phyloP scores from a whole-genome alignment of 345 rosid species.

The Microthlaspi erraticum region DNA sequence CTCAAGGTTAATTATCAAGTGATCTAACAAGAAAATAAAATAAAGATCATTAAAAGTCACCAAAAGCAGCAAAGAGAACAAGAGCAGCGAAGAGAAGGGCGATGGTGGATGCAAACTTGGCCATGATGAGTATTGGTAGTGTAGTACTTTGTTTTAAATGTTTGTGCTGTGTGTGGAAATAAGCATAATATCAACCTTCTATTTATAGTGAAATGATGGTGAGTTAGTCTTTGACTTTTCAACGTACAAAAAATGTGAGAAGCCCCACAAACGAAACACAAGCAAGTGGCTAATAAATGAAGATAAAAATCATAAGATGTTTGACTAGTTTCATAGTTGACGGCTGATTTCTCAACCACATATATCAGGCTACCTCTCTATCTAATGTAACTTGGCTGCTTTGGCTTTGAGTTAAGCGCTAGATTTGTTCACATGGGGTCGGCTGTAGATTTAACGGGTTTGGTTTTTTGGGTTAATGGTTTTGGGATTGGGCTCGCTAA shows the following conservation, averaged over 20 bases:
- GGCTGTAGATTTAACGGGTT: too few species aligned
- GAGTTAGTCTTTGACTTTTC: background rate
- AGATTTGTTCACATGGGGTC: too few species aligned
- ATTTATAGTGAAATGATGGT: background rate
- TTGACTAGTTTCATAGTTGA: too few species aligned
- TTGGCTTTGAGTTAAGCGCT: too few species aligned
- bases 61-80: constrained; percentile 29
- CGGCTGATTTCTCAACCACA: too few species aligned
- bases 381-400: too few species aligned
- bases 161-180: constrained; percentile 1
- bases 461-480: background rate
- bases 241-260: background rate
- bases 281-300: too few species aligned
- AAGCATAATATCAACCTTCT: constrained; percentile 6
- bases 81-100: constrained; percentile 13
- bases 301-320: too few species aligned
- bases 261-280: too few species aligned
- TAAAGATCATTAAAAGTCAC: background rate
- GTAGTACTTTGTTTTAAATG: too few species aligned
- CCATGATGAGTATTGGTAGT: too few species aligned
- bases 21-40: background rate
- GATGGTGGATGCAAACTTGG: constrained; percentile 13
- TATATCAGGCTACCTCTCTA: too few species aligned
- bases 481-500: background rate
- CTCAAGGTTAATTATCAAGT: background rate